A percentile compares a stretch with the other conserved stretches of the same genome.
Conservation (phyloP, 2,329 filamentous ascomycete species). For the Fusarium begoniae region DNA sequence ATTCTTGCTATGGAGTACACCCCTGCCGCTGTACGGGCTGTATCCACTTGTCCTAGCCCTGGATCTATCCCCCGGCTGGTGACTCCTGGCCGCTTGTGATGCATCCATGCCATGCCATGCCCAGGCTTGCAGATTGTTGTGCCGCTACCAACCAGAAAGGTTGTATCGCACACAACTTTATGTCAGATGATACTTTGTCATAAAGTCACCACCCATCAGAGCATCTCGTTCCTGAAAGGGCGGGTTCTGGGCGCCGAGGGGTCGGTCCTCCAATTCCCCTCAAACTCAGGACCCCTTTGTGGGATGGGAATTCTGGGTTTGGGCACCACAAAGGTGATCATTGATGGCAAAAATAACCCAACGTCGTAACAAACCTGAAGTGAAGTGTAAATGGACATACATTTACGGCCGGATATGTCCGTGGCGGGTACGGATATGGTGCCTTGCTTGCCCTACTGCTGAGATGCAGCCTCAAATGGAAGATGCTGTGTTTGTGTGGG, state of each 20-base stretch:
- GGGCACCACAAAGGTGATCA: neutral
- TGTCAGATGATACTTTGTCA: conserved; percentile 21
- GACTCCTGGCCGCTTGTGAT: conserved; percentile 26
- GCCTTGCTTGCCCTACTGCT: conserved; percentile 13
- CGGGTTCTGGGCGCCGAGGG: conserved; percentile 32
- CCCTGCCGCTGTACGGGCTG: conserved; percentile 16
- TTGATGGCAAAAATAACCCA: neutral
- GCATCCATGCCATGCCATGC: conserved; percentile 23
- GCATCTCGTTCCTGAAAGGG: conserved; percentile 7
- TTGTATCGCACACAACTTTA: conserved; percentile 18
- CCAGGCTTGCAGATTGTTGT: conserved; percentile 20
- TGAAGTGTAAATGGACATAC: neutral
- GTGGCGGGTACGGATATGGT: conserved; percentile 15
- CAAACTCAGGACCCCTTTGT: conserved; percentile 40
- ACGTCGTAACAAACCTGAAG: neutral
- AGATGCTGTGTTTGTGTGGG: conserved; percentile 10
- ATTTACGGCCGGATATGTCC: conserved; percentile 12
- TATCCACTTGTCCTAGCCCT: conserved; percentile 9
- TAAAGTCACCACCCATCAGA: conserved; percentile 24
- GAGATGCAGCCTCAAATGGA: conserved; percentile 32
- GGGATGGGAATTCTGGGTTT: conserved; percentile 16
- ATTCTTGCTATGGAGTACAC: conserved; percentile 24
- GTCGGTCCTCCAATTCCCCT: conserved; percentile 41
- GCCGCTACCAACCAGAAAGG: conserved; percentile 22
- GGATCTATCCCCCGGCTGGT: conserved; percentile 7